A percentile compares a stretch with the other conserved stretches of the same genome.
Conservation (phyloP, 495 filamentous ascomycete genomes). For the Penicillium pulvis region DNA sequence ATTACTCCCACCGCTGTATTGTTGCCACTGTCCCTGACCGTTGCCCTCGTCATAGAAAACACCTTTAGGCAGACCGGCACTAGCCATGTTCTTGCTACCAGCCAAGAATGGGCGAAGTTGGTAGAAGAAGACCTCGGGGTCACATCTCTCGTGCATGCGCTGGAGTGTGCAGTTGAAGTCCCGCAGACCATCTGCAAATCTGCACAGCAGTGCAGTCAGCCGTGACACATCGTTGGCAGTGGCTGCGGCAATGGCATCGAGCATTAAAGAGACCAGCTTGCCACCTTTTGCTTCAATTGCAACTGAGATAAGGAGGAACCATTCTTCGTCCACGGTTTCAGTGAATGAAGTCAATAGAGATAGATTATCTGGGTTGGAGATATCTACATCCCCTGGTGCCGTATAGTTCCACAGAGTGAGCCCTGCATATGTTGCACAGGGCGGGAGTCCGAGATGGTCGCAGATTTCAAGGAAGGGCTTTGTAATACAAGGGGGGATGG, state of each 20-base stretch:
- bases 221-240: conserved; percentile 58
- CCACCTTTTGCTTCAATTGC: conserved; percentile 93
- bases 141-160: conserved; percentile 87
- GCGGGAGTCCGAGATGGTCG: conserved; percentile 76
- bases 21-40: conserved; percentile 66
- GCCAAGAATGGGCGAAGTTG: conserved; percentile 89
- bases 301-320: conserved; percentile 95
- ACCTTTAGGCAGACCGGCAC: conserved; percentile 85
- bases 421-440: conserved; percentile 91
- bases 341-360: conserved; percentile 84
- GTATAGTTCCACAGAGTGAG: conserved; percentile 94
- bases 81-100: conserved; percentile 92
- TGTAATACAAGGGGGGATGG: conserved; percentile 78
- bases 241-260: conserved; percentile 78
- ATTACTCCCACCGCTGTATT: conserved; percentile 88
- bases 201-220: conserved; percentile 68
- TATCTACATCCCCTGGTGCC: conserved; percentile 65
- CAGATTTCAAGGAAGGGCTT: conserved; percentile 81
- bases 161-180: conserved; percentile 73
- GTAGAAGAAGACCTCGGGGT: conserved; percentile 87
- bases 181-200: conserved; percentile 77
- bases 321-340: conserved; percentile 90
- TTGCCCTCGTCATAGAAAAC: conserved; percentile 84
- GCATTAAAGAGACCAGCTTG: conserved; percentile 80
- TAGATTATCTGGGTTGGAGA: conserved; percentile 83